These are phyloP conservation scores for Zygosaccharomyces pseudorouxii DNA, from an alignment of 805 yeast species.

Conservation along the genomic window DNA sequence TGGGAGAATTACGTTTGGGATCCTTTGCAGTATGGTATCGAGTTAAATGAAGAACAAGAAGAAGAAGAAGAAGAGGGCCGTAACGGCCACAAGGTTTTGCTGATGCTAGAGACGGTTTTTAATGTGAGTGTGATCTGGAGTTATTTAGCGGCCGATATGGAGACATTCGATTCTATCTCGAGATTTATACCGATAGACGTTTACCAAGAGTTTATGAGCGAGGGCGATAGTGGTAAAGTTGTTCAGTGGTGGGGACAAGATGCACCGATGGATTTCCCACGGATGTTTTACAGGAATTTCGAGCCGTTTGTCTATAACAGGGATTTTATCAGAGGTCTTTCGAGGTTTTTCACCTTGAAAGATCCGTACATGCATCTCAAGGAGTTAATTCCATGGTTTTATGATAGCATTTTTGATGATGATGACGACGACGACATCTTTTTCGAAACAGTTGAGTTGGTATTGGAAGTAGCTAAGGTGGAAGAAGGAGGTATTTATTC, in stretches of 20 bases:
- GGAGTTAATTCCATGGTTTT: conserved; percentile 10
- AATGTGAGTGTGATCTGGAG: conserved; percentile 1
- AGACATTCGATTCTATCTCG: not conserved
- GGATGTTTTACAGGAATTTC: conserved; percentile 15
- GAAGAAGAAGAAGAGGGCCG: not conserved
- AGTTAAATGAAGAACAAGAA: not conserved
- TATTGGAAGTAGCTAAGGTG: conserved; percentile 7
- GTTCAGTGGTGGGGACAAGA: conserved; percentile 1
- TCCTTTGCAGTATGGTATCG: conserved; percentile 1
- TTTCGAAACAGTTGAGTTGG: conserved; percentile 12
- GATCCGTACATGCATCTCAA: conserved; percentile 6
- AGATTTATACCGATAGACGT: conserved; percentile 6
- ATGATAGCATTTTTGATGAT: not conserved
- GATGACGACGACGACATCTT: conserved; percentile 2
- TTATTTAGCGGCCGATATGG: conserved; percentile 3
- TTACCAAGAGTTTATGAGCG: conserved; percentile 3
- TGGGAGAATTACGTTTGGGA: conserved; percentile 15
- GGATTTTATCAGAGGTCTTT: conserved; percentile 8
- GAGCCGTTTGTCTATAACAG: conserved; percentile 15
- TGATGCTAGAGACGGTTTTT: conserved; percentile 13
- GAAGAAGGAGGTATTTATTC: conserved; percentile 3
- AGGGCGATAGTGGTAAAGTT: not conserved
- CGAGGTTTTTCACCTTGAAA: conserved; percentile 7
- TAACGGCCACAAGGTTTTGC: not conserved
- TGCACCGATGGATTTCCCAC: conserved; percentile 17